These are phyloP conservation scores for Plasmodium knowlesi DNA, from an alignment of 169 alveolate genomes.

Conservation along the genomic window DNA sequence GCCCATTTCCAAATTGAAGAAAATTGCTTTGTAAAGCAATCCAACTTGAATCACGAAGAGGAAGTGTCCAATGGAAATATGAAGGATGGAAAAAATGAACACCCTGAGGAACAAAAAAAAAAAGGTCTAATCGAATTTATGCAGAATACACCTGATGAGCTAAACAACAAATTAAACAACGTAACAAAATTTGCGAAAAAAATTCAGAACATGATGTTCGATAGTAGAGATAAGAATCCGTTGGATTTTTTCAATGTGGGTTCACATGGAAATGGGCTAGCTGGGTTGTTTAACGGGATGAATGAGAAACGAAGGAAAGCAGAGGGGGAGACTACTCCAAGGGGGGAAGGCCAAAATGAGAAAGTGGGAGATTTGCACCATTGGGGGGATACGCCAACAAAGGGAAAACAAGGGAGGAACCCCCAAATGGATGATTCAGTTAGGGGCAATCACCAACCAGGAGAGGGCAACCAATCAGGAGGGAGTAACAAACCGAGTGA, in stretches of 20 bases:
- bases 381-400: not conserved
- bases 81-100: not conserved
- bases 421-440: not conserved
- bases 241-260: not conserved
- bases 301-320: not conserved
- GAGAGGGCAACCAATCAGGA: not conserved
- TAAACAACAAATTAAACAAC: constrained; percentile 1
- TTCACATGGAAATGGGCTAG: constrained; percentile 6
- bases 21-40: not conserved
- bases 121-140: not conserved
- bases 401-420: not conserved
- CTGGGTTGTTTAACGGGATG: constrained; percentile 29
- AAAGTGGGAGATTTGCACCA: not conserved
- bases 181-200: constrained; percentile 35
- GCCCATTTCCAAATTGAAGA: not conserved
- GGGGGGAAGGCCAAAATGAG: not conserved
- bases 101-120: not conserved
- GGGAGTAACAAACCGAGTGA: not conserved
- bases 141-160: not conserved
- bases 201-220: constrained; percentile 49
- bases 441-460: not conserved
- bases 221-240: constrained; percentile 11
- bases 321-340: not conserved
- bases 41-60: not conserved
- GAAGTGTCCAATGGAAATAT: not conserved